Base-by-base conservation (phyloP, 208 protist species). In the Phytomonas francai region DNA sequence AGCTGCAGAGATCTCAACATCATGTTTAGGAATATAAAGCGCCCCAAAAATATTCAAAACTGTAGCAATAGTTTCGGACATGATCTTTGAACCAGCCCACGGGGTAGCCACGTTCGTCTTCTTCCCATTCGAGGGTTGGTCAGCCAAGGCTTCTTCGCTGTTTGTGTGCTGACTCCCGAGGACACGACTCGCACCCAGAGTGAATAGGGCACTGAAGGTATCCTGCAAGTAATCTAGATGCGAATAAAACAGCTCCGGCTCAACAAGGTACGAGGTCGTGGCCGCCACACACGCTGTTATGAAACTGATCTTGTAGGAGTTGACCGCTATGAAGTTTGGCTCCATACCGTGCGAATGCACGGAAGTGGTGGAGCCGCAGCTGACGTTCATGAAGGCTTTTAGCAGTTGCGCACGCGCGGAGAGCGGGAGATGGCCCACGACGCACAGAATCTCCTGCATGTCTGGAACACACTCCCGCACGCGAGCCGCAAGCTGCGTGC, bases 371-470 rank as follows among this genome's bases (percentile, higher is more conserved):
- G 45, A 54, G 25, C 45, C 19, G 45, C 45, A 54, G 45, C 25
- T 19, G 6, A 25, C 45, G 16, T 22, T 22, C 45, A 54, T 54
- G 6, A 54, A 22, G 25, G 16, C 45, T 19, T 19, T 12, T 0
- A 54, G 45, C 45, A 54, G 22, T 6, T 22, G 0, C 45, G 5
- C 8, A 54, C 45, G 45, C 16, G 45, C 45, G 16, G 45, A 4
- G 45, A 54, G 5, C 19, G 45, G 39, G 27, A 74, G 61, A 22
- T 25, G 42, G 54, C 69, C 64, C 60, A 85, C 63, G 31, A 85
- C 68, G 8, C 60, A 14, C 56, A 93, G 68, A 57, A 90, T 64
- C 36, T 79, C 72, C 5, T 63, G 65, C 42, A 84, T 82, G 51
- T 72, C 33, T 0, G 81, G 77, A 54, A 86, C 61, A 66, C 74